Evolutionary conservation across 371 early-diverging fungal genomes (phyloP).

Genomic region (Syncephalastrum monosporum): DNA sequence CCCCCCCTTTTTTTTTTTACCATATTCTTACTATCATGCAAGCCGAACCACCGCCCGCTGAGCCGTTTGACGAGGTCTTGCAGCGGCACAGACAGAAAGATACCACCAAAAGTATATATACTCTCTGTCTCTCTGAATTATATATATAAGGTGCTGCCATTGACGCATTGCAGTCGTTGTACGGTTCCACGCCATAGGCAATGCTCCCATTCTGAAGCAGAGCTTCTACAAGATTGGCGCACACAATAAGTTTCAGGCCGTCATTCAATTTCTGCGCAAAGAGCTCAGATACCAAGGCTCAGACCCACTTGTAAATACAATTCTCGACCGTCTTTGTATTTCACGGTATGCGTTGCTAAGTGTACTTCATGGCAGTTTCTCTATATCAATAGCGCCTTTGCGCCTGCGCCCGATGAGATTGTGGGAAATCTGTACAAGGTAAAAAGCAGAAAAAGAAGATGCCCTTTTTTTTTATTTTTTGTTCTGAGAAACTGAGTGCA

Average conservation of each 20-base stretch:
- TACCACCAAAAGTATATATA: conserved; percentile 39
- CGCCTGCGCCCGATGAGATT: conserved; percentile 92
- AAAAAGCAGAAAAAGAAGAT: conserved; percentile 7
- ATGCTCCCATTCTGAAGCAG: conserved; percentile 90
- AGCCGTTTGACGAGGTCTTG: conserved; percentile 25
- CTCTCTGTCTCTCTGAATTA: too few relatives aligned
- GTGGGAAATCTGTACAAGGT: conserved; percentile 82
- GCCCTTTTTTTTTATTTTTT: background rate
- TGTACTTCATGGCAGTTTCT: conserved; percentile 59
- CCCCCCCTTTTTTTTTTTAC: background rate
- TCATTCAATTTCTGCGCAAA: conserved; percentile 81
- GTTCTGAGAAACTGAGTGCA: background rate
- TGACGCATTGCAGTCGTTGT: conserved; percentile 68
- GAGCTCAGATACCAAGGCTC: conserved; percentile 74
- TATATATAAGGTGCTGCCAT: background rate
- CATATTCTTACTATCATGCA: background rate
- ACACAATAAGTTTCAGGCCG: conserved; percentile 78
- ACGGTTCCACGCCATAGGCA: conserved; percentile 84
- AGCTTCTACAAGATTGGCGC: conserved; percentile 81
- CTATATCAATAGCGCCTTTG: conserved; percentile 91
- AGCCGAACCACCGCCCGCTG: background rate
- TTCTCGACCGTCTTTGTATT: background rate
- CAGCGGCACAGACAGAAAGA: conserved; percentile 44
- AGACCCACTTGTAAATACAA: conserved; percentile 73
- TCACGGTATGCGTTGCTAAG: background rate